Base-by-base conservation (phyloP, 805 yeast genomes). In the Monosporozyma aerobia region DNA sequence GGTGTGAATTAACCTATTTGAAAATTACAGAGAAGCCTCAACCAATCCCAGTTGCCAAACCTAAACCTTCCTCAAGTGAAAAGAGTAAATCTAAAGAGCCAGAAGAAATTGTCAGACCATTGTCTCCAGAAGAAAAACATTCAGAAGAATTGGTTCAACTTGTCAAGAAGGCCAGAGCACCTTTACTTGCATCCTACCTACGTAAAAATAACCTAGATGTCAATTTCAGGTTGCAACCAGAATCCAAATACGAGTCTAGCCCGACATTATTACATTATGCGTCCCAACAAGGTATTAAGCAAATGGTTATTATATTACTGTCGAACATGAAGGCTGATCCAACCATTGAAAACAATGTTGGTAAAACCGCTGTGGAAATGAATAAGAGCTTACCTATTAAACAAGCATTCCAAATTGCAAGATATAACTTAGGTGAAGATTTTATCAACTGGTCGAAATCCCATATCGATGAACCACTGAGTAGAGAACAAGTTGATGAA, bases 201-300 rank as follows among this genome's bases (percentile, higher is more conserved):
- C 77, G 76, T 53, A 79, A 81, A 56, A 75, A 87, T 59, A 74
- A 76, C 1, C 65, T 87, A 1, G 71, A 75, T 44, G 73, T 77
- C 7, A 75, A 87, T 55, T 79, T 81, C 55, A 48, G 46, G 19
- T 65, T 92, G 5, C 67, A 75, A 37, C 96, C 97, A 0, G 67
- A 63, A 8, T 56, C 70, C 0, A 78, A 76, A 52, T 84, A 77
- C 59, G 69, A 73, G 11, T 74, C 82, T 0, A 64, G 68, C 0
- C 96, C 97, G 3, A 87, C 95, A 0, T 65, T 87, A 53, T 70
- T 94, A 32, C 96, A 90, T 63, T 88, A 74, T 64, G 92, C 96
- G 0, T 71, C 97, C 0, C 74, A 81, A 8, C 73, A 81, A 53
- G 87, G 87, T 3, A 71, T 82, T 23, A 74, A 75, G 51, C 87